Percentiles rank a stretch among this genome's conserved stretches.
Evolutionary conservation across 768 basidiomycete species (phyloP).

Genomic region (Lentinula sp.): DNA sequence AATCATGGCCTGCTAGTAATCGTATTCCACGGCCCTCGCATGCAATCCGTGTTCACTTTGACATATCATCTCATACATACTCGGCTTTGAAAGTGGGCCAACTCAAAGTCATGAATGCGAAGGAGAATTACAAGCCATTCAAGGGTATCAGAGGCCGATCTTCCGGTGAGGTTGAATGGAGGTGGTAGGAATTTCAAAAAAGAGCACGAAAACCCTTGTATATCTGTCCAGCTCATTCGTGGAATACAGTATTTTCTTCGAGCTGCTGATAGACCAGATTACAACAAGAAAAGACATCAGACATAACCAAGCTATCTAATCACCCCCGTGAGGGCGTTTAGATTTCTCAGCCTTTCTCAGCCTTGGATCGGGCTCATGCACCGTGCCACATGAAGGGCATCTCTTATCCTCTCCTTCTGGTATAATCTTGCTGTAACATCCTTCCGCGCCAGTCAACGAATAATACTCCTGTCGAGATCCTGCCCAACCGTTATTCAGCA

Average conservation of each 20-base stretch:
- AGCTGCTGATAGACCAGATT: neutral
- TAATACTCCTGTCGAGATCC: neutral
- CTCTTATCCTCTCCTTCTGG: neutral
- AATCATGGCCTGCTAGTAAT: conserved; percentile 15
- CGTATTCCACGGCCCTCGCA: conserved; percentile 56
- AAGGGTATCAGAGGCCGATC: conserved; percentile 79
- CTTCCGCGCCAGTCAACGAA: neutral
- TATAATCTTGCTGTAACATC: neutral
- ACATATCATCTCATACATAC: conserved; percentile 65
- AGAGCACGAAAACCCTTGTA: neutral
- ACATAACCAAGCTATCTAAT: neutral
- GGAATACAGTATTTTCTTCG: neutral
- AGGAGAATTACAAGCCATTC: conserved; percentile 84
- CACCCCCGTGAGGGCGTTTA: neutral
- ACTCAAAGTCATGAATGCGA: conserved; percentile 55
- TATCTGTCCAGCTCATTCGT: neutral
- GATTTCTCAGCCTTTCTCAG: neutral
- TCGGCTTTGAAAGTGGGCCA: conserved; percentile 84
- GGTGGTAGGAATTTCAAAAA: conserved; percentile 28
- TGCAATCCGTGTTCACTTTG: conserved; percentile 67
- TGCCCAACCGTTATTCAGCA: neutral
- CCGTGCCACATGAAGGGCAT: neutral
- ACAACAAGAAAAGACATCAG: too few species aligned
- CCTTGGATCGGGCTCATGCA: neutral
- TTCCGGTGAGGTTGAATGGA: conserved; percentile 67